phyloP scores from a whole-genome alignment of 768 basidiomycete genomes.

The Dendrothele bispora region DNA sequence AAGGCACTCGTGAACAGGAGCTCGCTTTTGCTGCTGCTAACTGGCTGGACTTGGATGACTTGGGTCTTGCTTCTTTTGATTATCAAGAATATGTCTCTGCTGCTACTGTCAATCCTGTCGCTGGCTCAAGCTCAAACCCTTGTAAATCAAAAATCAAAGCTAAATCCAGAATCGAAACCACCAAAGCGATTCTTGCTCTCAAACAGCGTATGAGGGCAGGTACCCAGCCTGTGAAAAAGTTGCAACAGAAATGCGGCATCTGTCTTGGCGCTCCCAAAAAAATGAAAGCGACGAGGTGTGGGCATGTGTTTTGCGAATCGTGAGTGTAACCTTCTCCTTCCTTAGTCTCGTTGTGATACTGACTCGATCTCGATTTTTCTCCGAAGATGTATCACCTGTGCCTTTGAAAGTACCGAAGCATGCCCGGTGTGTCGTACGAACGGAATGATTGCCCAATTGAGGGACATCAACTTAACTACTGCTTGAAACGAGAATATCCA shows the following conservation, averaged over 20 bases:
- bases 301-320: conserved; percentile 32
- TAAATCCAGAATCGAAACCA: background rate
- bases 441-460: background rate
- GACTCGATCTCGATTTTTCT: background rate
- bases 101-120: no score
- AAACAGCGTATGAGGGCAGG: background rate
- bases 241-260: conserved; percentile 25
- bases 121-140: no score
- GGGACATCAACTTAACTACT: no score
- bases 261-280: conserved; percentile 23
- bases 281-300: conserved; percentile 28
- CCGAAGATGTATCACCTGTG: background rate
- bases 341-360: background rate
- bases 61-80: no score
- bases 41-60: no score
- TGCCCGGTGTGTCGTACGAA: conserved; percentile 1
- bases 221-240: background rate
- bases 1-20: conserved; percentile 20
- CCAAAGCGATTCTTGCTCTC: background rate
- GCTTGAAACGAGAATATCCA: no score
- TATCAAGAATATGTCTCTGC: no score
- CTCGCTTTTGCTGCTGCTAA: conserved; percentile 3
- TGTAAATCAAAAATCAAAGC: no score
- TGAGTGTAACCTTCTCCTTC: conserved; percentile 22
- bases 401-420: conserved; percentile 1